Evolutionary conservation across 306 rosid species (phyloP).

Genomic region (Medicago ruthenica): DNA sequence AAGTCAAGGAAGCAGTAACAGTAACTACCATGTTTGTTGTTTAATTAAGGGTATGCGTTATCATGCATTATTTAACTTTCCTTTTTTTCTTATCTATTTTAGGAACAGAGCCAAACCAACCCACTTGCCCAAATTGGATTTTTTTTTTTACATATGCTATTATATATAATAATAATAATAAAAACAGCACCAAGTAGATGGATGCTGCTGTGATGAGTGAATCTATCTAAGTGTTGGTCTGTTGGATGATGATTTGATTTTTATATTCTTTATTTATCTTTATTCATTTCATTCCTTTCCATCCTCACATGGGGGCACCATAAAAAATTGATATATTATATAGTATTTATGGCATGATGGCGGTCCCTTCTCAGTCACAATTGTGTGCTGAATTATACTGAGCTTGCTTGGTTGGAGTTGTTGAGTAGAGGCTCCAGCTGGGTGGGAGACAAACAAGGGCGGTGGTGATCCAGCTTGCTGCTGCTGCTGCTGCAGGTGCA

Average conservation of each 20-base stretch:
- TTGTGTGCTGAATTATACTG: constrained; percentile 20
- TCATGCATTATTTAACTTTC: constrained; percentile 23
- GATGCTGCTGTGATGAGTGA: background rate
- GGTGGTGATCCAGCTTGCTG: constrained; percentile 47
- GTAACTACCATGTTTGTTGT: constrained; percentile 3
- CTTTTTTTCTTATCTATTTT: constrained; percentile 36
- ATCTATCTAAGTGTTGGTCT: constrained; percentile 12
- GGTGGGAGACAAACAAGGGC: constrained; percentile 35
- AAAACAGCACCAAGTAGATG: background rate
- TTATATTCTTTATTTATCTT: constrained; percentile 11
- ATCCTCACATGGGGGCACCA: constrained; percentile 47
- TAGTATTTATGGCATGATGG: constrained; percentile 44
- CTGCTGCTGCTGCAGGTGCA: background rate
- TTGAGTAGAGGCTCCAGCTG: background rate
- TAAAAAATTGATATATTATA: constrained; percentile 36
- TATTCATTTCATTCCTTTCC: constrained; percentile 19
- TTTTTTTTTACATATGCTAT: background rate
- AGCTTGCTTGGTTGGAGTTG: constrained; percentile 2
- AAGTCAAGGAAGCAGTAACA: constrained; percentile 10
- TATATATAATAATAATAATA: background rate
- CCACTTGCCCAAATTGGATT: constrained; percentile 41
- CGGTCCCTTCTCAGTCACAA: constrained; percentile 48
- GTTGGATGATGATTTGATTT: constrained; percentile 16
- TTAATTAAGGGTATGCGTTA: background rate
- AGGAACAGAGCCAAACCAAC: constrained; percentile 33